A percentile compares a stretch with the other conserved stretches of the same genome.
phyloP scores from a whole-genome alignment of 208 protist genomes.

The Lotmaria passim region DNA sequence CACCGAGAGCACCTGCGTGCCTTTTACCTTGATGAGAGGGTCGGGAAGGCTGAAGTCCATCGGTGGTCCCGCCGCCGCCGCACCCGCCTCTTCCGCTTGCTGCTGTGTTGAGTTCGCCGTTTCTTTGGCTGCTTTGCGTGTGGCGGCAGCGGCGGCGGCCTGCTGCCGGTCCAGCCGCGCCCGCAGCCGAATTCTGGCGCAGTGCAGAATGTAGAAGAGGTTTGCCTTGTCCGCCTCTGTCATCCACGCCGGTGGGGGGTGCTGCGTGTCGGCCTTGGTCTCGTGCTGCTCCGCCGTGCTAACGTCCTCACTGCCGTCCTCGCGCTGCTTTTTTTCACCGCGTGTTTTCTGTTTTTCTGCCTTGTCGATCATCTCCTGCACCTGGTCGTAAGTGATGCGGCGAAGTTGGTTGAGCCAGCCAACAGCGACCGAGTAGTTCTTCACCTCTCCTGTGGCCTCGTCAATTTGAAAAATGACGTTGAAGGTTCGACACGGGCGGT shows the following conservation, averaged over 20 bases:
- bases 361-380: constrained; percentile 66
- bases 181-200: constrained; percentile 47
- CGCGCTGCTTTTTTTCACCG: neutral
- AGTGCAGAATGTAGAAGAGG: constrained; percentile 64
- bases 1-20: constrained; percentile 63
- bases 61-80: constrained; percentile 16
- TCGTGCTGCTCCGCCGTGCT: neutral
- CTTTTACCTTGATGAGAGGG: constrained; percentile 70
- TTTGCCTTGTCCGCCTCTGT: constrained; percentile 41
- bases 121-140: neutral
- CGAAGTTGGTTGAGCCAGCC: constrained; percentile 79
- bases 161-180: constrained; percentile 46
- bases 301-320: neutral
- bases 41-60: constrained; percentile 72
- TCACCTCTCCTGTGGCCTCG: constrained; percentile 65
- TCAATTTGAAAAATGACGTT: constrained; percentile 86
- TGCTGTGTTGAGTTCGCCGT: neutral
- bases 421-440: constrained; percentile 75
- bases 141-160: constrained; percentile 10
- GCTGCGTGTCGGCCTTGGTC: neutral
- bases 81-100: neutral
- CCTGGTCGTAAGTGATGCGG: constrained; percentile 88
- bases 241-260: constrained; percentile 61
- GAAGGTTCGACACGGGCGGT: constrained; percentile 87
- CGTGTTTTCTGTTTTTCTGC: constrained; percentile 1